Conservation (phyloP, 371 early-diverging fungal species). For the Lichtheimia ornata region DNA sequence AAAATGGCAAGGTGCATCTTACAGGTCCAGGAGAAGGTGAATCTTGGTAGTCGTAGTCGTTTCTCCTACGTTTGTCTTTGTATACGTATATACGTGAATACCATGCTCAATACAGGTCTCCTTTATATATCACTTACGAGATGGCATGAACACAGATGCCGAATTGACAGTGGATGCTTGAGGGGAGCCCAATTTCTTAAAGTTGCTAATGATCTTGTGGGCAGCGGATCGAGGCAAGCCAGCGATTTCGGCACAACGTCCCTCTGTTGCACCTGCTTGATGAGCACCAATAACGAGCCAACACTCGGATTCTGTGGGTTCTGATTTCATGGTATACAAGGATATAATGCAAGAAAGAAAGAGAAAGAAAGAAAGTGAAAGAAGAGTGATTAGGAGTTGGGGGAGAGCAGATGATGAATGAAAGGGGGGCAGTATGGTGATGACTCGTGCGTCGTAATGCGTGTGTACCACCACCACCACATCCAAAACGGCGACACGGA, state of each 20-base stretch:
- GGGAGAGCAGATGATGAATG: too few relatives aligned
- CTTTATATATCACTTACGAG: constrained; percentile 10
- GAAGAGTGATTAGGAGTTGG: constrained; percentile 1
- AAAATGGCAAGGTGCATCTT: constrained; percentile 2
- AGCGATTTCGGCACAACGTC: constrained; percentile 22
- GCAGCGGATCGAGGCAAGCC: constrained; percentile 20
- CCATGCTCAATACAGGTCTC: not conserved
- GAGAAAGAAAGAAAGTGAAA: not conserved
- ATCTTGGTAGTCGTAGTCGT: too few relatives aligned
- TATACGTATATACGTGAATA: too few relatives aligned
- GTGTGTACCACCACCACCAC: too few relatives aligned
- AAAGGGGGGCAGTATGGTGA: too few relatives aligned
- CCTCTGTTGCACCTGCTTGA: constrained; percentile 33
- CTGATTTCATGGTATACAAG: not conserved
- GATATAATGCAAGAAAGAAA: not conserved
- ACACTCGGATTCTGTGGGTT: constrained; percentile 20
- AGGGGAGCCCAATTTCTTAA: constrained; percentile 25
- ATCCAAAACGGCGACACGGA: too few relatives aligned
- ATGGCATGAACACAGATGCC: constrained; percentile 5
- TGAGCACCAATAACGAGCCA: constrained; percentile 34
- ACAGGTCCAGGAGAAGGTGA: not conserved
- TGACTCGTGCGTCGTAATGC: too few relatives aligned
- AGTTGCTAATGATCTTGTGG: constrained; percentile 24
- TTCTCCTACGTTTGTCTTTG: too few relatives aligned
- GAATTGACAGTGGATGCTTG: constrained; percentile 12